phyloP scores from a whole-genome alignment of 2,329 filamentous ascomycete species.

The Calonectria pseudoreteaudii region DNA sequence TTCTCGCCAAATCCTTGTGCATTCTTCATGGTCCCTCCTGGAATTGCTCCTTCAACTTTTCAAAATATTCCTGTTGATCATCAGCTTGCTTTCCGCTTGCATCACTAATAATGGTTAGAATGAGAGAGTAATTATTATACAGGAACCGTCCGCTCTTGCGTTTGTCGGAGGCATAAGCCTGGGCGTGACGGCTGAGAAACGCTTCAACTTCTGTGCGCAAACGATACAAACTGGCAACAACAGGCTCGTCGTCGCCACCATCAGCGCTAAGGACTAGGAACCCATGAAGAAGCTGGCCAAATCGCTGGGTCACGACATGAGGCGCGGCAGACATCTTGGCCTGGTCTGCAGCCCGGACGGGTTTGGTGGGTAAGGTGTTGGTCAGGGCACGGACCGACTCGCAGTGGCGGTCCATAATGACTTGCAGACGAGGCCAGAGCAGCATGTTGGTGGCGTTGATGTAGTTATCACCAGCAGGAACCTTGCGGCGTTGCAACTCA shows the following conservation, averaged over 20 bases:
- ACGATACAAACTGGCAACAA: constrained; percentile 82
- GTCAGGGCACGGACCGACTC: constrained; percentile 80
- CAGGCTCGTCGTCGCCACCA: constrained; percentile 93
- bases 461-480: constrained; percentile 90
- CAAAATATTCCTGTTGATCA: constrained; percentile 83
- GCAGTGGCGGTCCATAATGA: constrained; percentile 92
- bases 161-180: constrained; percentile 77
- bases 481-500: constrained; percentile 89
- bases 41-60: constrained; percentile 70
- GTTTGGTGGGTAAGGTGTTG: constrained; percentile 62
- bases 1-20: background rate
- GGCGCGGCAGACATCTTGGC: constrained; percentile 81
- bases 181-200: constrained; percentile 82
- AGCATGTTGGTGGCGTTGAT: constrained; percentile 96
- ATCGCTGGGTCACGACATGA: constrained; percentile 93
- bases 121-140: constrained; percentile 94
- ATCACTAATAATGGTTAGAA: constrained; percentile 92
- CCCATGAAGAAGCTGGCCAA: constrained; percentile 90
- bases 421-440: constrained; percentile 94
- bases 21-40: constrained; percentile 54
- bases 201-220: constrained; percentile 85
- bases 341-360: constrained; percentile 62
- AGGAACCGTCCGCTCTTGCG: constrained; percentile 89
- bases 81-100: constrained; percentile 77
- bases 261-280: constrained; percentile 88